phyloP scores from a whole-genome alignment of 768 basidiomycete genomes.

The Suillus clintonianus region DNA sequence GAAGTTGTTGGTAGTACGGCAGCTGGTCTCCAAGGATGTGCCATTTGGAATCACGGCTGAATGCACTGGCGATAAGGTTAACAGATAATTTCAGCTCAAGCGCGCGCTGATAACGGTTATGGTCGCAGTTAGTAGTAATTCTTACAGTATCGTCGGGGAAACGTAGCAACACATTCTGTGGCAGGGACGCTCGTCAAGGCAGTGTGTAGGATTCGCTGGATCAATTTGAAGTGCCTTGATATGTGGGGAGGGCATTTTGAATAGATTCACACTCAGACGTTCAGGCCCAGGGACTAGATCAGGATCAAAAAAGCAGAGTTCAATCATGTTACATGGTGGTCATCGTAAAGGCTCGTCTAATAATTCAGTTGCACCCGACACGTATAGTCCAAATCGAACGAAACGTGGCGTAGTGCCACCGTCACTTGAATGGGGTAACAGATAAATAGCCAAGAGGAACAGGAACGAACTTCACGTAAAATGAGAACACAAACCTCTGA shows the following conservation, averaged over 20 bases:
- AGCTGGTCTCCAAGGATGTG: neutral
- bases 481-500: neutral
- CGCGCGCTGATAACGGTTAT: neutral
- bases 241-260: neutral
- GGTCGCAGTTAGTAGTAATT: neutral
- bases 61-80: neutral
- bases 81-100: neutral
- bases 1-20: neutral
- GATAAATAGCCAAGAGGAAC: neutral
- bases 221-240: neutral
- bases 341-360: neutral
- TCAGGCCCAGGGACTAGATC: neutral
- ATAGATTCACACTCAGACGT: constrained; percentile 1
- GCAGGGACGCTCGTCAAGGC: neutral
- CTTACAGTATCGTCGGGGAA: neutral
- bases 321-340: neutral
- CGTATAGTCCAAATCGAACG: neutral
- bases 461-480: constrained; percentile 1
- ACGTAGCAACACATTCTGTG: neutral
- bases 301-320: neutral
- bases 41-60: neutral
- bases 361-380: neutral
- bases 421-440: neutral
- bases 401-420: neutral
- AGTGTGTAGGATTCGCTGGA: neutral